Conservation (phyloP, 306 rosid species). For the Cicer bijugum region DNA sequence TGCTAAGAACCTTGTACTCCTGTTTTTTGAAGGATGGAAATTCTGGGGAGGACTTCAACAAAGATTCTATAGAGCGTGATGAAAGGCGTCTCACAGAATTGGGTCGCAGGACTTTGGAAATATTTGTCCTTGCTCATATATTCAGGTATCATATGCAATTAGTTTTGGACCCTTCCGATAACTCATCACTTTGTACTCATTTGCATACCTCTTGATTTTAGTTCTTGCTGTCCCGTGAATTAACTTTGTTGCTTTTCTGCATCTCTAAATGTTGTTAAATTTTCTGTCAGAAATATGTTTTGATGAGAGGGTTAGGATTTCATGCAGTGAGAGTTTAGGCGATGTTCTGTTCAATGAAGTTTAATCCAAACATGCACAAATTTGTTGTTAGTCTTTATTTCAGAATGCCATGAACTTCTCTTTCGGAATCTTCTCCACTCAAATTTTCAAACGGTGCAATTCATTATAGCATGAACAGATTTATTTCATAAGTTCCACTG, state of each 20-base stretch:
- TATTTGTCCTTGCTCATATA: conserved; percentile 95
- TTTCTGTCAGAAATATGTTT: conserved; percentile 20
- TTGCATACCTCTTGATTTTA: conserved; percentile 25
- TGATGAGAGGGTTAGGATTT: conserved; percentile 30
- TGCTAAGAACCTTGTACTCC: conserved; percentile 26
- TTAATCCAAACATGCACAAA: neutral
- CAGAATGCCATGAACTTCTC: neutral
- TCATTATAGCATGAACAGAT: too few relatives aligned
- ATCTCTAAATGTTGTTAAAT: conserved; percentile 28
- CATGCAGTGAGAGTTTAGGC: conserved; percentile 3
- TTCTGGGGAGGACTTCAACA: conserved; percentile 93
- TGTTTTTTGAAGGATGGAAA: conserved; percentile 72
- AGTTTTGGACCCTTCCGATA: conserved; percentile 9
- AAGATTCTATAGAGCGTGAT: conserved; percentile 93
- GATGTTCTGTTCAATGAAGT: conserved; percentile 1
- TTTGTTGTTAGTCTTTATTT: conserved; percentile 1
- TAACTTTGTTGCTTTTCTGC: conserved; percentile 9
- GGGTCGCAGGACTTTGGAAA: conserved; percentile 98
- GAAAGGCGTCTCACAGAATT: conserved; percentile 96
- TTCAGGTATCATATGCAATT: conserved; percentile 63
- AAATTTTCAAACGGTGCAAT: neutral
- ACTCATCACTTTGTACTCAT: conserved; percentile 28
- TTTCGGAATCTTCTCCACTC: conserved; percentile 6
- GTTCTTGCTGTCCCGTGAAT: neutral
- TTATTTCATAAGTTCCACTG: too few relatives aligned